Conservation (phyloP, 176 grass and related monocot species). For the bread wheat (Triticum aestivum) region DNA sequence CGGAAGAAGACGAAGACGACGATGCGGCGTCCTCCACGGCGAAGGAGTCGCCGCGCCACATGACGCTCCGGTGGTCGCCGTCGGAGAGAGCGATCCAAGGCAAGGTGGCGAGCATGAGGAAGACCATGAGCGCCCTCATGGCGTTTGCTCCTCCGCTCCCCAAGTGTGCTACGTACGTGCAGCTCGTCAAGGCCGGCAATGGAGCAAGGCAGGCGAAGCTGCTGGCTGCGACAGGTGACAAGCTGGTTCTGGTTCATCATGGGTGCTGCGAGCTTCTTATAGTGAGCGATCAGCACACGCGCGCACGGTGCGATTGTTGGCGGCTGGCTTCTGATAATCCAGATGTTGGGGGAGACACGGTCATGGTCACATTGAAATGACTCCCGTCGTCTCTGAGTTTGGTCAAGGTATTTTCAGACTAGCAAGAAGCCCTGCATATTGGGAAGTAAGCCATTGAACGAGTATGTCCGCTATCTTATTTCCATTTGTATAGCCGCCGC, state of each 20-base stretch:
- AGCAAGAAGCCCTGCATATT: neutral
- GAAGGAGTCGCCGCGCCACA: constrained; percentile 36
- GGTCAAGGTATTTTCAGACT: neutral
- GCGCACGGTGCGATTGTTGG: neutral
- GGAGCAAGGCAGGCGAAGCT: neutral
- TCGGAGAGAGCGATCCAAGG: neutral
- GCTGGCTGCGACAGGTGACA: neutral
- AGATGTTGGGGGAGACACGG: neutral
- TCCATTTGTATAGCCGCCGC: neutral
- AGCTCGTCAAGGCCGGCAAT: neutral
- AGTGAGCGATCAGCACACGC: neutral
- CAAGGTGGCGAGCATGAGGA: neutral
- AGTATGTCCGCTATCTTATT: neutral
- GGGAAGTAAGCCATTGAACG: neutral
- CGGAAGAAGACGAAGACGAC: neutral
- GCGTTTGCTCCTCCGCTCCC: neutral
- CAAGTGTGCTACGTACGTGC: neutral
- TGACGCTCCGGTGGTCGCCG: neutral
- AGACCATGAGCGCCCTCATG: neutral
- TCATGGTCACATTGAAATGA: neutral
- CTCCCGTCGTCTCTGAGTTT: neutral
- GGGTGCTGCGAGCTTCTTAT: neutral
- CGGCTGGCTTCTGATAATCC: neutral
- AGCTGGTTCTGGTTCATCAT: neutral
- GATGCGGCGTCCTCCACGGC: constrained; percentile 6